Conservation (phyloP, 2,329 filamentous ascomycete species). For the Stemphylium beticola region DNA sequence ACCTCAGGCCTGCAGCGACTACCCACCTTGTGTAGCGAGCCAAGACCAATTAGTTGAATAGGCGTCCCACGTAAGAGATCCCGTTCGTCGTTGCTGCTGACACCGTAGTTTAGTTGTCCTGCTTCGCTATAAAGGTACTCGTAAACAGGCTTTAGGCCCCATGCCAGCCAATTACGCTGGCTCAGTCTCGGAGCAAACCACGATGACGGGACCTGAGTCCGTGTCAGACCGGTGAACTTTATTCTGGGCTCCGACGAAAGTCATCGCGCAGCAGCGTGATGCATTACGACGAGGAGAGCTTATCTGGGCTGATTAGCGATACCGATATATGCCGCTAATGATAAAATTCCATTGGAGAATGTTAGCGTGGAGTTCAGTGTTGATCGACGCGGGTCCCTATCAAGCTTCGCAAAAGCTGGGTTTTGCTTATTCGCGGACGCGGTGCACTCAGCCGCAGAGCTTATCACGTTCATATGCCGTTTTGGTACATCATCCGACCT, state of each 20-base stretch:
- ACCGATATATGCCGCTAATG: background rate
- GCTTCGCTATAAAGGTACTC: background rate
- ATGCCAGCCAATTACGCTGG: background rate
- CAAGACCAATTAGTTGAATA: background rate
- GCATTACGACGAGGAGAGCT: background rate
- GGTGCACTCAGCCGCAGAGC: background rate
- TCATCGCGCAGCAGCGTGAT: background rate
- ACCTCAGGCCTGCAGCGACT: background rate
- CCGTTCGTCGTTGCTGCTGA: background rate
- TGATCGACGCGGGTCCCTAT: background rate
- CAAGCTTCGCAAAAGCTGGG: constrained; percentile 5
- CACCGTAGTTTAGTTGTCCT: background rate
- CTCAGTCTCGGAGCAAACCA: constrained; percentile 1
- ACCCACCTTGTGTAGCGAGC: background rate
- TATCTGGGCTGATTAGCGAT: background rate
- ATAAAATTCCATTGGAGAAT: background rate
- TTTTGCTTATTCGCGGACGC: constrained; percentile 3
- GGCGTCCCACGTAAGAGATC: background rate
- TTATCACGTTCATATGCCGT: background rate
- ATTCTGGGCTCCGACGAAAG: background rate
- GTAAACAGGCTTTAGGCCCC: background rate
- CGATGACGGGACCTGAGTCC: background rate
- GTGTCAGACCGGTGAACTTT: background rate
- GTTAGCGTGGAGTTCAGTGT: background rate
- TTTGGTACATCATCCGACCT: background rate